Base-by-base conservation (phyloP, 345 rosid genomes). In the Aegle marmelos region DNA sequence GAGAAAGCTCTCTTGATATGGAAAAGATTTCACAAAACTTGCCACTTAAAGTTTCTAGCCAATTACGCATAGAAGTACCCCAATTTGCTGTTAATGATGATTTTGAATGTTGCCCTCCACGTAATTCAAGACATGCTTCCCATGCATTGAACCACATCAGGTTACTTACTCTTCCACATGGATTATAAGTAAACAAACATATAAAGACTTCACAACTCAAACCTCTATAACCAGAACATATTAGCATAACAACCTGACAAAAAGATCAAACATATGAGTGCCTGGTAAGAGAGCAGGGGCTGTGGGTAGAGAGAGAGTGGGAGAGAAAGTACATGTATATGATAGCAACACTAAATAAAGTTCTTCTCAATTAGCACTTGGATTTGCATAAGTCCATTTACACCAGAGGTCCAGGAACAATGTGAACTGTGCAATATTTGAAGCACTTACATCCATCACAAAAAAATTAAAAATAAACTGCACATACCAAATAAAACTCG, bases 401-500 rank as follows among this genome's bases (percentile, higher is more conserved):
- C 22, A 59, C 63, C 0, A 9, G 64, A 53, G 57, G 57, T 19
- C 22, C 28, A 59, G 10, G 31, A 59, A 10, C 64, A 59, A 59
- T 24, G 27, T 59, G 6, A 59, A n/a, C 64, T 5, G 8, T 53
- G 5, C 22, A 53, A 17, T 4, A 16, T 53, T 53, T 4, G 22
- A 53, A 17, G 30, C 30, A 24, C 9, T n/a, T 31, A 63, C 31
- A 10, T 72, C 27, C 34, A 50, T 30, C 8, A 30, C 34, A 34
- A 5, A 11, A 75, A 31, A 75, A 6, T 22, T 14, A 37, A 57
- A 57, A 9, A 4, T 19, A 69, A 61, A 48, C 24, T 27, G 25
- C 25, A 71, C 79, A 41, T 85, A 92, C 97, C 98, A 34, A 90
- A 86, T 74, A 94, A 62, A 82, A 80, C 76, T 53, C 92, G 98